Base-by-base conservation (phyloP, 2,329 filamentous ascomycete genomes). In the Knoxdaviesia proteae region DNA sequence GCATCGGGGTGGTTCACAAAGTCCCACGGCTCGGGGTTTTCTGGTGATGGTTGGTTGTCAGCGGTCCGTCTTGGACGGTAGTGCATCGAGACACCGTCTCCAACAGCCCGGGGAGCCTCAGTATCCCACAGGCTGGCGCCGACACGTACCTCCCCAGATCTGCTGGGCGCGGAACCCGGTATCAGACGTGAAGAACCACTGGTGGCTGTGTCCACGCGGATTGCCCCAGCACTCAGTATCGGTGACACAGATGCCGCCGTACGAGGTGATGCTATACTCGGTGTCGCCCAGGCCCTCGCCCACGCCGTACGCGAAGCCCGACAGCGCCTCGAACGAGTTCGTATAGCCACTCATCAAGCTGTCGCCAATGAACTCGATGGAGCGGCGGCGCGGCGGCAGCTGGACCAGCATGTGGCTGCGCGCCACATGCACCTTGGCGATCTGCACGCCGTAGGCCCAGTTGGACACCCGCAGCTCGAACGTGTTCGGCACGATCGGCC, bases 401-500 rank as follows among this genome's bases (percentile, higher is more conserved):
- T 63, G 63, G 48, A 69, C 54, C 5, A 76, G 56, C 20, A 56
- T 57, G 35, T 62, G 58, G 5, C 59, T 59, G 4, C 56, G 53
- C 2, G 58, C 60, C 9, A 73, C 58, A 43, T 72, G 67, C 2
- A 76, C 60, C 6, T 62, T 58, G 11, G 59, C 57, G 38, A 77
- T 64, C 53, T 77, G 71, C 4, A 76, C 63, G 3, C 71, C 71
- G 48, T 68, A 68, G 10, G 62, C 69, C 70, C 69, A 77, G 49
- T 77, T 77, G 1, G 71, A 71, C 10, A 76, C 71, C 47, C 70
- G 59, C 49, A 76, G 54, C 51, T 76, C 71, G 45, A 76, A 72
- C 0, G 60, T 64, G 33, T 62, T 61, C 1, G 64, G 63, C 36
- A 53, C 59, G 20, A 65, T 50, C 0, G 65, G 60, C 7, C 56